Conservation (phyloP, 306 rosid genomes). For the Sicyos edulis region DNA sequence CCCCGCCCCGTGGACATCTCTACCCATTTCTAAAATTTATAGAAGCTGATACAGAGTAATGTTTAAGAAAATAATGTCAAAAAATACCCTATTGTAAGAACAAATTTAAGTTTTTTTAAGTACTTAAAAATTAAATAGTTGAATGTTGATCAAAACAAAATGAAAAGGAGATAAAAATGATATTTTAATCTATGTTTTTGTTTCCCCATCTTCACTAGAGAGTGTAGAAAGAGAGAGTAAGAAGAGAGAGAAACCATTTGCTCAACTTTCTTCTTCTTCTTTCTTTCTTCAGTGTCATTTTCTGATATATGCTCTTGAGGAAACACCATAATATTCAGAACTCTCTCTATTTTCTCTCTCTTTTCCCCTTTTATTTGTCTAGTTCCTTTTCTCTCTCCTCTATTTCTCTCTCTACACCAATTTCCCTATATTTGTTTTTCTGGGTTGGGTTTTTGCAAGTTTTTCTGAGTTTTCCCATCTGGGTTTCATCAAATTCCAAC, state of each 20-base stretch:
- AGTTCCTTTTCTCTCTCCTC: conserved; percentile 21
- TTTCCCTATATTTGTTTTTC: conserved; percentile 14
- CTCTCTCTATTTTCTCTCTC: conserved; percentile 23
- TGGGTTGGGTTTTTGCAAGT: conserved; percentile 17
- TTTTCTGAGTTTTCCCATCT: not conserved
- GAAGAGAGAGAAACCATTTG: conserved; percentile 29
- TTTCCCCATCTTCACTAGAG: conserved; percentile 30
- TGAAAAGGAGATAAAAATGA: no score
- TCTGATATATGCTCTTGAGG: conserved; percentile 60
- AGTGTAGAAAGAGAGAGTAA: conserved; percentile 19
- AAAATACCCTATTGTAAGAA: no score
- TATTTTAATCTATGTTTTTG: not conserved
- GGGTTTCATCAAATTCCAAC: not conserved
- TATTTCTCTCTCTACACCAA: conserved; percentile 26
- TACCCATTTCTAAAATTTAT: no score
- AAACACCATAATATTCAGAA: conserved; percentile 19
- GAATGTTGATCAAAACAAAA: no score
- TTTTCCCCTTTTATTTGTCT: not conserved
- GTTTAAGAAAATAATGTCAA: no score
- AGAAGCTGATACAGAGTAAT: no score
- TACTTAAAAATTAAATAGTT: no score
- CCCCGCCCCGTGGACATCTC: no score
- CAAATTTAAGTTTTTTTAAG: no score
- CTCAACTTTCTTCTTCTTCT: not conserved
- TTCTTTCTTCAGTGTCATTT: conserved; percentile 64